Evolutionary conservation across 352 stramenopile genomes (phyloP).

Genomic region (Globisporangium cylindrosporum): DNA sequence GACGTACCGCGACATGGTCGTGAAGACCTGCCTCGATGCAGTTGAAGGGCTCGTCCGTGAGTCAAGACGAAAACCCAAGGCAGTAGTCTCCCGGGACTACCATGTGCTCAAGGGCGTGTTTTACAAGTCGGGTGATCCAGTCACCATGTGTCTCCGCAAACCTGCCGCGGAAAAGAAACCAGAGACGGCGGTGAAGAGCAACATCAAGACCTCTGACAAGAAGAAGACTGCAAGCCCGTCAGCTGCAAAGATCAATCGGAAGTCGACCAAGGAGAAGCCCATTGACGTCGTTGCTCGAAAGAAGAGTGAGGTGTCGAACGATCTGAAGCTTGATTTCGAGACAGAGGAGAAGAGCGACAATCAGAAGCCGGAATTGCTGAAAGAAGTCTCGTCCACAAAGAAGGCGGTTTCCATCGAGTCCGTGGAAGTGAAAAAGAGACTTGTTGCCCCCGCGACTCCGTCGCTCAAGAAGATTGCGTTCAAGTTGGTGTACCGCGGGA

Average conservation of each 20-base stretch:
- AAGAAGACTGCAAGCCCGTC: neutral
- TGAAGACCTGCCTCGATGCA: slow-evolving; percentile 85
- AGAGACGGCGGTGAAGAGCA: neutral
- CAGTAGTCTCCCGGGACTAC: slow-evolving; percentile 43
- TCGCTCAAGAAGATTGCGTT: slow-evolving; percentile 47
- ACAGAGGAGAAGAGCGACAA: too few relatives aligned
- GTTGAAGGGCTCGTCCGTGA: slow-evolving; percentile 60
- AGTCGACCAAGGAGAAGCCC: slow-evolving; percentile 5
- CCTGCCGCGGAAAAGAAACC: slow-evolving; percentile 15
- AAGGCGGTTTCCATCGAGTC: neutral
- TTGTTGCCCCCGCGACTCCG: neutral
- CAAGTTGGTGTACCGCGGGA: slow-evolving; percentile 60
- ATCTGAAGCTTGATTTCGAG: slow-evolving; percentile 8
- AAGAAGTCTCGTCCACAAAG: slow-evolving; percentile 20
- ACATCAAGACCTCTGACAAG: neutral
- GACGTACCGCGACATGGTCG: slow-evolving; percentile 85
- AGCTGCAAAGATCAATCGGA: neutral
- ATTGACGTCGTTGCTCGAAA: slow-evolving; percentile 17
- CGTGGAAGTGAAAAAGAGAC: neutral
- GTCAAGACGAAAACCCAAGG: slow-evolving; percentile 24
- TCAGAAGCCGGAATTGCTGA: slow-evolving; percentile 10
- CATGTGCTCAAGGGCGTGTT: slow-evolving; percentile 82
- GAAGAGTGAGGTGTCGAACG: neutral
- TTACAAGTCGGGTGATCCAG: slow-evolving; percentile 82
- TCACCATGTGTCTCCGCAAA: slow-evolving; percentile 70